phyloP scores from a whole-genome alignment of 177 flowering plant genomes.

The Vitis hybrid region DNA sequence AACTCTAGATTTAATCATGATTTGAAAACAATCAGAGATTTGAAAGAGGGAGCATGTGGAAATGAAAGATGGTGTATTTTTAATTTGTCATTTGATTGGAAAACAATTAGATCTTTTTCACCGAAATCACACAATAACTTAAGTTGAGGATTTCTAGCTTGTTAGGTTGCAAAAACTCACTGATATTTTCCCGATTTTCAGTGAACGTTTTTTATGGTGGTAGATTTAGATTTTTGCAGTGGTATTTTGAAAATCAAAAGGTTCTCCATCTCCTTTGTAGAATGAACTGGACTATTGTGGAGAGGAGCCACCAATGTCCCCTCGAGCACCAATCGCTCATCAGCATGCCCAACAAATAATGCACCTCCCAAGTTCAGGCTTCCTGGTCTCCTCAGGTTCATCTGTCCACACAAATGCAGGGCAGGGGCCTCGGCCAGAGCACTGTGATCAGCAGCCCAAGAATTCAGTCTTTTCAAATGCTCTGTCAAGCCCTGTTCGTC shows the following conservation, averaged over 20 bases:
- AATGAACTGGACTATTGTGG: constrained; percentile 60
- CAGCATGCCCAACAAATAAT: constrained; percentile 39
- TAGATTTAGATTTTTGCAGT: too few relatives aligned
- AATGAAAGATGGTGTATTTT: too few relatives aligned
- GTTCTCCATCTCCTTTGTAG: constrained; percentile 29
- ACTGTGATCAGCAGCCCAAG: constrained; percentile 51
- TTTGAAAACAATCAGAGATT: too few relatives aligned
- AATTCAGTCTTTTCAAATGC: constrained; percentile 72
- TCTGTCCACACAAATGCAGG: constrained; percentile 34
- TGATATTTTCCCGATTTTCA: too few relatives aligned
- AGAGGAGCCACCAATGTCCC: constrained; percentile 62
- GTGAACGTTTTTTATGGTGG: too few relatives aligned
- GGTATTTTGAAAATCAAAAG: not conserved
- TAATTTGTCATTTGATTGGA: too few relatives aligned
- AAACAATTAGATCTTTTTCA: too few relatives aligned
- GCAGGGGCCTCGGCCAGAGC: constrained; percentile 48
- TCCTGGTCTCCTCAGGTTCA: constrained; percentile 44
- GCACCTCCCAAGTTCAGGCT: constrained; percentile 31
- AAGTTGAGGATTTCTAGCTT: too few relatives aligned
- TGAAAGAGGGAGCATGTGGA: too few relatives aligned
- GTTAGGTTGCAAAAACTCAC: too few relatives aligned
- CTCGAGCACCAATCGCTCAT: constrained; percentile 41
- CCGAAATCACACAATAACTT: too few relatives aligned
- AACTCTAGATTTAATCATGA: too few relatives aligned
- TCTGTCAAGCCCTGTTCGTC: constrained; percentile 75